Evolutionary conservation across 768 basidiomycete species (phyloP), one percentile per base, ranked within the genome.

Genomic region (Serendipita sp.): DNA sequence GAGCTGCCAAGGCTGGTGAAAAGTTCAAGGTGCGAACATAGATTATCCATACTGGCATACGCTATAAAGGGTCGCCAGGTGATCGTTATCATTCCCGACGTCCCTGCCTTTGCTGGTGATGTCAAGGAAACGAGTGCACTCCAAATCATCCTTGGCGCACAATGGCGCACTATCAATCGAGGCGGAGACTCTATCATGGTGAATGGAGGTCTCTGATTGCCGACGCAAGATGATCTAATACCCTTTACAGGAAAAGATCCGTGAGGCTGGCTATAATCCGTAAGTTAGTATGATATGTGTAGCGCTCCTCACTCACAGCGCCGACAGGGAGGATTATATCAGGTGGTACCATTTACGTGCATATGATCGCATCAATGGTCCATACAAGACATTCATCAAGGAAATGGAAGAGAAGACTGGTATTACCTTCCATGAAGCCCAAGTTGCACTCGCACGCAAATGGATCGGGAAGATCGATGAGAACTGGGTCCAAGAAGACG

Each of bases 301-400:
- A 11, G 48, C 22, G 28, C 30, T 17, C 45, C 61, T 64, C 41
- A 11, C 16, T 51, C 65, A 90, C 9, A 31, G 13, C 24, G 26
- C n/a, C 17, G 9, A 50, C 30, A 58, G 90, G n/a, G 68, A 76
- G 74, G 84, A 93, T 63, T 93, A 86, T 70, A 88, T 96, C 67
- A 81, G 85, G 11, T 91, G 96, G 78, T 97, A 89, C 75, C 92
- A 98, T 73, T 78, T 99, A 26, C 81, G 96, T 31, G 76, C 85
- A 0, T 99, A 94, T 70, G 94, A 97, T 70, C 78, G 93, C 26
- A 89, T 94, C 69, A 93, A 92, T 69, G 84, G 85, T 0, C 86
- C 89, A 1, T 71, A 75, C 65, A 77, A 69, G 45, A 72, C 75
- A 14, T 71, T 83, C 68, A 86, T 95, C 70, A 71, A 76, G 60